Conservation (phyloP, 106 monocot species). For the Acorus gramineus region DNA sequence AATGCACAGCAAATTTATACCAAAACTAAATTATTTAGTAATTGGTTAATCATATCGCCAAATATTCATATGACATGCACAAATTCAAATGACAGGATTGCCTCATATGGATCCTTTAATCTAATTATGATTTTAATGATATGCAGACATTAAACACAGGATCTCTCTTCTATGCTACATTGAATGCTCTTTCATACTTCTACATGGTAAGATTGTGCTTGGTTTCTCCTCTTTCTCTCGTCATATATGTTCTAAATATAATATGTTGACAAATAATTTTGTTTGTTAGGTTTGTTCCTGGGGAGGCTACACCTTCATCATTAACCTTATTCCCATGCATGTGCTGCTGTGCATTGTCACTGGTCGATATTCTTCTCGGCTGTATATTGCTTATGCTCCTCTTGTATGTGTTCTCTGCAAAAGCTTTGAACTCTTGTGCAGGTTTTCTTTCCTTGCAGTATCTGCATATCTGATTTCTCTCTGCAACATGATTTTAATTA, state of each 20-base stretch:
- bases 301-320: constrained; percentile 99
- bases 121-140: not conserved
- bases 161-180: constrained; percentile 91
- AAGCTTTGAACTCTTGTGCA: not conserved
- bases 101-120: not conserved
- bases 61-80: no score
- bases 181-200: constrained; percentile 92
- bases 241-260: not conserved
- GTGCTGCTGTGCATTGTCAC: constrained; percentile 89
- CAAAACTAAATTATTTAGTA: no score
- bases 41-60: no score
- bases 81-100: no score
- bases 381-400: constrained; percentile 98
- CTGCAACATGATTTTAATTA: no score
- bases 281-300: constrained; percentile 85
- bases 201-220: constrained; percentile 68
- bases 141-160: constrained; percentile 96
- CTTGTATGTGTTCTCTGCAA: constrained; percentile 60
- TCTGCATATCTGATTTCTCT: no score
- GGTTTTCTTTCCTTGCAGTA: no score
- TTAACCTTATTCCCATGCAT: constrained; percentile 99
- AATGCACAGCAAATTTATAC: no score
- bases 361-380: constrained; percentile 84
- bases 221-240: not conserved
- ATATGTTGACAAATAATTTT: not conserved